These are phyloP conservation scores for Lophiotrema nucula DNA, from an alignment of 495 filamentous ascomycete species.

Conservation along the genomic window DNA sequence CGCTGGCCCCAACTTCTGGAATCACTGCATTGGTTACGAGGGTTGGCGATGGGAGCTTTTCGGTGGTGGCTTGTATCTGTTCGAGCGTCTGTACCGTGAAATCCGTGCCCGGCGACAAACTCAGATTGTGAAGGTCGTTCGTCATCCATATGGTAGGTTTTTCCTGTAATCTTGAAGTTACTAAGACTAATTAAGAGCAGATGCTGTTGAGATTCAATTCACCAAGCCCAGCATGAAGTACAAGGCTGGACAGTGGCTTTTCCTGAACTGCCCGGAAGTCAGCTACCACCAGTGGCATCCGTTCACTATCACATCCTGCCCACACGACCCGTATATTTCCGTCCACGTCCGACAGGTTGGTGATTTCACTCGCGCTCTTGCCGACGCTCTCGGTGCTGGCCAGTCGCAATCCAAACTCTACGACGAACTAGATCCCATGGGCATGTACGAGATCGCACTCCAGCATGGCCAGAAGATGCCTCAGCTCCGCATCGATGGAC, in stretches of 20 bases:
- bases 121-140: slow-evolving; percentile 87
- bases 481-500: slow-evolving; percentile 82
- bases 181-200: slow-evolving; percentile 50
- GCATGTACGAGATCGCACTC: slow-evolving; percentile 98
- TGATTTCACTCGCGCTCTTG: slow-evolving; percentile 86
- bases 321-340: slow-evolving; percentile 89
- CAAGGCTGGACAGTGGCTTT: slow-evolving; percentile 97
- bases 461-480: slow-evolving; percentile 92
- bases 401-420: slow-evolving; percentile 78
- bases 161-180: not conserved
- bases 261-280: slow-evolving; percentile 87
- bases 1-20: slow-evolving; percentile 76
- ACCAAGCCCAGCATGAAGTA: slow-evolving; percentile 94
- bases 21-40: slow-evolving; percentile 91
- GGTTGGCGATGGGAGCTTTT: slow-evolving; percentile 97
- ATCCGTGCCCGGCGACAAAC: slow-evolving; percentile 77
- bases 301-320: slow-evolving; percentile 98
- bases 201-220: slow-evolving; percentile 97
- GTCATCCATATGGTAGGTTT: slow-evolving; percentile 88
- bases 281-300: slow-evolving; percentile 94
- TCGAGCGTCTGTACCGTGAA: slow-evolving; percentile 90
- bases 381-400: slow-evolving; percentile 90
- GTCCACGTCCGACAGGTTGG: slow-evolving; percentile 95
- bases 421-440: slow-evolving; percentile 85
- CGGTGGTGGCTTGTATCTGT: slow-evolving; percentile 80